Conservation (phyloP, 2,329 filamentous ascomycete species). For the Bisporella sp. region DNA sequence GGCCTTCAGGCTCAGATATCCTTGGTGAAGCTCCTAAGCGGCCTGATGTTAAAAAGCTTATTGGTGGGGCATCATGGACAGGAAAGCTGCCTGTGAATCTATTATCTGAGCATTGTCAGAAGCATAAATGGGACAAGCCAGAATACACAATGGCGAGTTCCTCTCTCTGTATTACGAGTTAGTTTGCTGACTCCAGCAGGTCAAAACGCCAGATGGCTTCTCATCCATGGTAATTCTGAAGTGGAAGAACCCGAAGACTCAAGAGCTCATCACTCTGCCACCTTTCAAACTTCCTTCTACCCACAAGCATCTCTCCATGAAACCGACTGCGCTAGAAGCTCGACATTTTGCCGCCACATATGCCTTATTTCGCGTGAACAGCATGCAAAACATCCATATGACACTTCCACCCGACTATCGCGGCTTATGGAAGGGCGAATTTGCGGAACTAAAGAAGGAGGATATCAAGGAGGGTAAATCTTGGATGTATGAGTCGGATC, state of each 20-base stretch:
- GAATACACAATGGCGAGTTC: conserved; percentile 70
- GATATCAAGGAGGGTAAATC: conserved; percentile 72
- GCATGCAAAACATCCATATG: conserved; percentile 93
- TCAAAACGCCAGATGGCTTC: conserved; percentile 65
- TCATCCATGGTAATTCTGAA: conserved; percentile 77
- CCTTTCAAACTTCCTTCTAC: conserved; percentile 74
- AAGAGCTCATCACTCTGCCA: conserved; percentile 66
- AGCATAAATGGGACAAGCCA: conserved; percentile 90
- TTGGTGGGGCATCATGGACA: conserved; percentile 94
- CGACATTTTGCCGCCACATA: conserved; percentile 91
- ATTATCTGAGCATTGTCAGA: conserved; percentile 89
- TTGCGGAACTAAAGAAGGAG: conserved; percentile 71
- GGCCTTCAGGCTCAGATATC: conserved; percentile 15
- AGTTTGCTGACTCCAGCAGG: conserved; percentile 29
- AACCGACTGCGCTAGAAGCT: conserved; percentile 80
- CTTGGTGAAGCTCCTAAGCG: conserved; percentile 30
- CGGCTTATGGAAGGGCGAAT: conserved; percentile 83
- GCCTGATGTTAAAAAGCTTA: conserved; percentile 68
- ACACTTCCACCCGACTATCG: conserved; percentile 88
- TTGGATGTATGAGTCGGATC: conserved; percentile 95
- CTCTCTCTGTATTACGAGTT: conserved; percentile 1
- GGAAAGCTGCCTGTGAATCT: conserved; percentile 93
- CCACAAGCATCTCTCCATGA: conserved; percentile 68
- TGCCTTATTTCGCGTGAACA: conserved; percentile 83
- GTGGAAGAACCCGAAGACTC: conserved; percentile 72